Conservation (phyloP, 1,284 basidiomycete genomes). For the Apiotrichum porosum region DNA sequence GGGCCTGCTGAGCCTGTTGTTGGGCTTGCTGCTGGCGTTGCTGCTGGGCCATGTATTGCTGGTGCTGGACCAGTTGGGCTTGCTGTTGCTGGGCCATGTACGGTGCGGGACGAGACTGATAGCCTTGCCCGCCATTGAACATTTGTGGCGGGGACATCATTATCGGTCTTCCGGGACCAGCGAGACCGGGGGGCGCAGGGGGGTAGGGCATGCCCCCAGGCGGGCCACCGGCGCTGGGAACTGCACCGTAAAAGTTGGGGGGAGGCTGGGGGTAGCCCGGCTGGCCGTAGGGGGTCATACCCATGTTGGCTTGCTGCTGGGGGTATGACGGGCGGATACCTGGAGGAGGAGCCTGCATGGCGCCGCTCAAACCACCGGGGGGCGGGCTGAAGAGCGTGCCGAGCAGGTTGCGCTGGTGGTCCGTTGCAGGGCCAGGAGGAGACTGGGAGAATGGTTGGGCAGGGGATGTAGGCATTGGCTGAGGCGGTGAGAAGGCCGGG, state of each 20-base stretch:
- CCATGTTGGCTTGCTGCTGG: too few species aligned
- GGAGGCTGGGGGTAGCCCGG: not conserved
- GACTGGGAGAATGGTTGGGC: not conserved
- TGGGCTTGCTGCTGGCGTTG: not conserved
- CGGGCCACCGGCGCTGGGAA: not conserved
- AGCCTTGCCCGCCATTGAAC: too few species aligned
- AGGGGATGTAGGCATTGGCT: not conserved
- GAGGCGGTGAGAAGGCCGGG: not conserved
- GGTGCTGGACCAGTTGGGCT: too few species aligned
- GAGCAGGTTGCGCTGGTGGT: constrained; percentile 13
- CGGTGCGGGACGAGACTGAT: not conserved
- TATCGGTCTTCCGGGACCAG: too few species aligned
- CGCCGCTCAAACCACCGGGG: not conserved
- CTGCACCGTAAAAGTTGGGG: too few species aligned
- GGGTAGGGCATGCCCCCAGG: not conserved
- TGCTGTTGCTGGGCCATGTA: not conserved
- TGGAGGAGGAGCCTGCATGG: not conserved
- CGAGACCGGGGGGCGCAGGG: not conserved
- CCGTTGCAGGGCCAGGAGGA: not conserved
- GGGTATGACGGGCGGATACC: not conserved
- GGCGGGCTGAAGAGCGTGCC: constrained; percentile 10
- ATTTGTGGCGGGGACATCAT: too few species aligned
- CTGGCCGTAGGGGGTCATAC: not conserved
- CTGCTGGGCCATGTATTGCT: not conserved
- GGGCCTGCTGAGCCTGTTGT: constrained; percentile 3